Conservation (phyloP, 768 basidiomycete species). For the Pleurotus tuber-regium region DNA sequence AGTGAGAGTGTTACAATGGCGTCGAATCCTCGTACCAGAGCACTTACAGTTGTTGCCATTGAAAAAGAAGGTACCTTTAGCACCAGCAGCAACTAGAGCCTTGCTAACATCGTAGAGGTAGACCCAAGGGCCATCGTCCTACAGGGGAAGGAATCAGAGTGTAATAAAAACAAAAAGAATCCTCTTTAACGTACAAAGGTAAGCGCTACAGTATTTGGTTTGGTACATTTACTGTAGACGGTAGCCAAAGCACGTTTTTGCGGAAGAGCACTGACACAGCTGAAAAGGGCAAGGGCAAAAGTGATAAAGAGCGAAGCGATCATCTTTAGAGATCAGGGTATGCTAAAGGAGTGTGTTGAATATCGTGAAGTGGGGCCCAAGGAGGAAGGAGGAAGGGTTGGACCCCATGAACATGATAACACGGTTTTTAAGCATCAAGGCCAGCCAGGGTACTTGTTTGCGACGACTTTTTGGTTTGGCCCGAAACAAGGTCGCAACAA, state of each 20-base stretch:
- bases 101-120: slow-evolving; percentile 31
- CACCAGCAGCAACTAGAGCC: slow-evolving; percentile 29
- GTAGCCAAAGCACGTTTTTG: slow-evolving; percentile 13
- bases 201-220: slow-evolving; percentile 30
- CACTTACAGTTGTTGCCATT: slow-evolving; percentile 38
- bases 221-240: slow-evolving; percentile 32
- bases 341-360: background rate
- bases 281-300: background rate
- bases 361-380: background rate
- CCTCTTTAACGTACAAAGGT: slow-evolving; percentile 30
- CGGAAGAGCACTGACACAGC: background rate
- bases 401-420: no score
- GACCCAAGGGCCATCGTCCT: slow-evolving; percentile 36
- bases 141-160: background rate
- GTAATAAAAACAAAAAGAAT: background rate
- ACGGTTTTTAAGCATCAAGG: no score
- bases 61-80: slow-evolving; percentile 42
- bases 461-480: no score
- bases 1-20: no score
- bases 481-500: no score
- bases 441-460: no score
- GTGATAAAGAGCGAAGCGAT: slow-evolving; percentile 1
- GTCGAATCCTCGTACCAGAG: no score
- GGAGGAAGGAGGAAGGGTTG: no score
- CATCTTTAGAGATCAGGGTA: background rate